Conservation (phyloP, 148 eudicot species). For the Nyssa sinensis region DNA sequence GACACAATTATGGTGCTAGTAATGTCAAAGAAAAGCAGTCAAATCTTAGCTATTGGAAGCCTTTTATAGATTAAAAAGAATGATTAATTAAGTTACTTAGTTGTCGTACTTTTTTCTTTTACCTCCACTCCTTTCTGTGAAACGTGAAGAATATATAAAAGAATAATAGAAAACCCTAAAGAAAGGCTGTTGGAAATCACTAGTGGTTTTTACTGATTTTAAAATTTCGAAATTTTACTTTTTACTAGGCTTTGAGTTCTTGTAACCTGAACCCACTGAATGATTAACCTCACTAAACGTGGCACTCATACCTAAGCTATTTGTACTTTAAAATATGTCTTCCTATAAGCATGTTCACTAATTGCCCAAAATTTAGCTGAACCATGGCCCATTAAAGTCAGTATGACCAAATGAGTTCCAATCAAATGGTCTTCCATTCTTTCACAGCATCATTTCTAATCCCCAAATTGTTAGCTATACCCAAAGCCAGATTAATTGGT, state of each 20-base stretch:
- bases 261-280: constrained; percentile 1
- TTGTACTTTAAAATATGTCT: neutral
- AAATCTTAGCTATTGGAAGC: too few relatives aligned
- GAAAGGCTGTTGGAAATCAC: neutral
- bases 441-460: neutral
- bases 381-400: neutral
- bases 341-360: neutral
- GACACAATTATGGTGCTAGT: too few relatives aligned
- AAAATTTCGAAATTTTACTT: too few relatives aligned
- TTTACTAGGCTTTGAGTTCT: too few relatives aligned
- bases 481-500: neutral
- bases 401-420: neutral
- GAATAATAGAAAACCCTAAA: neutral
- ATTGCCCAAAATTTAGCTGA: neutral
- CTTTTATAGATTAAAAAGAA: too few relatives aligned
- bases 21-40: too few relatives aligned
- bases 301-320: neutral
- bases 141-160: too few relatives aligned
- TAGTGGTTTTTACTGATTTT: too few relatives aligned
- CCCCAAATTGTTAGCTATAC: neutral
- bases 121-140: neutral
- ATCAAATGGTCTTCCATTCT: neutral
- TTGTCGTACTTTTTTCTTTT: neutral
- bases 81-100: too few relatives aligned
- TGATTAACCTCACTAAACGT: neutral